These are phyloP conservation scores for Desmodesmus armatus DNA, from an alignment of 139 green algal species.

Conservation along the genomic window DNA sequence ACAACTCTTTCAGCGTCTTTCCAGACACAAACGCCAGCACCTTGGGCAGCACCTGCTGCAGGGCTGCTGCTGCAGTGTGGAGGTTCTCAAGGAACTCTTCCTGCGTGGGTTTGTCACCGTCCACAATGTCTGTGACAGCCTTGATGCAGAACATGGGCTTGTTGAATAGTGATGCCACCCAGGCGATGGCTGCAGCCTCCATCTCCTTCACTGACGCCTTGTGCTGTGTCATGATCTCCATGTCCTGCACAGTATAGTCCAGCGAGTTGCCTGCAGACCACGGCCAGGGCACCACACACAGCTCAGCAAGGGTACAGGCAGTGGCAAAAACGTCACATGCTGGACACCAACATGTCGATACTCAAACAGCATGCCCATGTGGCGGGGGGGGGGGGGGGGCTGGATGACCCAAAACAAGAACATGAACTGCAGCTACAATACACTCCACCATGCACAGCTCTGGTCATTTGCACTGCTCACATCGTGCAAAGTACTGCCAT, in stretches of 20 bases:
- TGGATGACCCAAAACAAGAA: not conserved
- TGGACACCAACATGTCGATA: not conserved
- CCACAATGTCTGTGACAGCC: slow-evolving; percentile 92
- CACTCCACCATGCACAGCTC: not conserved
- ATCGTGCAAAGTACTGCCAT: too few species aligned
- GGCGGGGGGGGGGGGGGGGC: too few species aligned
- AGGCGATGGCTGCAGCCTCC: slow-evolving; percentile 90
- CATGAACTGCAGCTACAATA: not conserved
- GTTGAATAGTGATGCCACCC: slow-evolving; percentile 73
- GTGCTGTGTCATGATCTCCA: slow-evolving; percentile 82
- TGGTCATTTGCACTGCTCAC: too few species aligned
- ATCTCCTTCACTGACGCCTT: slow-evolving; percentile 94
- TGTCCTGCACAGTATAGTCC: slow-evolving; percentile 54
- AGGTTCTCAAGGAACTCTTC: slow-evolving; percentile 97
- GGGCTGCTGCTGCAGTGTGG: slow-evolving; percentile 73
- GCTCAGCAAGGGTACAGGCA: not conserved
- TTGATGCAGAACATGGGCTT: slow-evolving; percentile 89
- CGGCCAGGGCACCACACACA: not conserved
- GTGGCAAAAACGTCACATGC: not conserved
- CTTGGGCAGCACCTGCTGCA: slow-evolving; percentile 79
- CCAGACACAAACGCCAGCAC: slow-evolving; percentile 86
- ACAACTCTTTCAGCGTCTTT: slow-evolving; percentile 84
- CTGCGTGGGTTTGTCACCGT: slow-evolving; percentile 79
- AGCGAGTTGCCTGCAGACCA: too few species aligned
- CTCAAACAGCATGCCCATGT: not conserved